These are phyloP conservation scores for Zasmidium angulare DNA, from an alignment of 2,329 filamentous ascomycete species.

Conservation along the genomic window DNA sequence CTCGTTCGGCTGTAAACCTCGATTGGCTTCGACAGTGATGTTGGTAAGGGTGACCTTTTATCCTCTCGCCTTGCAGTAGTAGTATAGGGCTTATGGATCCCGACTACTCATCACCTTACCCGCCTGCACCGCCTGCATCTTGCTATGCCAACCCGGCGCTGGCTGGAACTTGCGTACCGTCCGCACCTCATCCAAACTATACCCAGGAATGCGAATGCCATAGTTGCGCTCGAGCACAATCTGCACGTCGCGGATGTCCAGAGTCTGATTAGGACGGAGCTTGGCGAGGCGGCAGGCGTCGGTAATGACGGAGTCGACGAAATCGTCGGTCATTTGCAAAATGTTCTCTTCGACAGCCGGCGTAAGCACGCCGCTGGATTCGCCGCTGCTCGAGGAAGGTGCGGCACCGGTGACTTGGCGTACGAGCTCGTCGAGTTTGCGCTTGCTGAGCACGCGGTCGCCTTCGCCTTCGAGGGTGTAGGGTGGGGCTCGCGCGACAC, in stretches of 20 bases:
- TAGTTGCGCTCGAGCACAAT: slow-evolving; percentile 62
- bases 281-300: slow-evolving; percentile 89
- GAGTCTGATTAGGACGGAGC: slow-evolving; percentile 81
- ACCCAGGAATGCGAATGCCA: slow-evolving; percentile 82
- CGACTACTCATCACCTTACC: slow-evolving; percentile 66
- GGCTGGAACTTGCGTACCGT: slow-evolving; percentile 94
- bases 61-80: too few relatives aligned
- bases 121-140: slow-evolving; percentile 95
- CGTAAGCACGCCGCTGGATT: slow-evolving; percentile 62
- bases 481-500: slow-evolving; percentile 74
- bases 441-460: slow-evolving; percentile 92
- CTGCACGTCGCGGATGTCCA: slow-evolving; percentile 73
- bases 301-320: slow-evolving; percentile 87
- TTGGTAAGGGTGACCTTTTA: too few relatives aligned
- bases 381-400: slow-evolving; percentile 65
- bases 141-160: slow-evolving; percentile 83
- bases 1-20: too few relatives aligned
- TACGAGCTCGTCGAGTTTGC: slow-evolving; percentile 93
- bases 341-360: slow-evolving; percentile 97
- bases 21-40: too few relatives aligned
- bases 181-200: slow-evolving; percentile 88
- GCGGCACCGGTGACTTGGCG: slow-evolving; percentile 86
- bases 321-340: slow-evolving; percentile 86
- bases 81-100: neutral
- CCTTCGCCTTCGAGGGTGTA: slow-evolving; percentile 90